Evolutionary conservation across 495 filamentous ascomycete species (phyloP).

Genomic region (Aspergillus sclerotiicarbonarius): DNA sequence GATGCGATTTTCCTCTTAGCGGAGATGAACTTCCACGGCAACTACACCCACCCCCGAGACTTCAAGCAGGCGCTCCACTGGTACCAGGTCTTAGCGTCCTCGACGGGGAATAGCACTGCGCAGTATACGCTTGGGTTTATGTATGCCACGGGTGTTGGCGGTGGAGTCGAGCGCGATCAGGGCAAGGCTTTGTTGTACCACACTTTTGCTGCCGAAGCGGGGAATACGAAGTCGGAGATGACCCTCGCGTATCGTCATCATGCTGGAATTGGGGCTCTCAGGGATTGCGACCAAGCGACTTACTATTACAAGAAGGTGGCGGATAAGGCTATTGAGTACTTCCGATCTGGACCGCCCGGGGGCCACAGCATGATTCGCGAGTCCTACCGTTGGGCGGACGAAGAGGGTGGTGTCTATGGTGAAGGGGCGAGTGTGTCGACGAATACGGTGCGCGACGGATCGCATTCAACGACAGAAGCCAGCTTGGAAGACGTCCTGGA

Average conservation of each 20-base stretch:
- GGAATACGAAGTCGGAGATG: constrained; percentile 89
- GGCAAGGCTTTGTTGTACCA: constrained; percentile 91
- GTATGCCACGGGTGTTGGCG: constrained; percentile 90
- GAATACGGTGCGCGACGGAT: constrained; percentile 70
- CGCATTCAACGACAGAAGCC: constrained; percentile 71
- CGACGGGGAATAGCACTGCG: constrained; percentile 84
- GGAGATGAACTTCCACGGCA: constrained; percentile 96
- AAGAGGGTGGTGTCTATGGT: constrained; percentile 89
- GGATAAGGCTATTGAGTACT: constrained; percentile 86
- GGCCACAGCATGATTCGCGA: constrained; percentile 74
- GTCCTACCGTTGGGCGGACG: constrained; percentile 76
- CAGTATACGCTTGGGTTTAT: constrained; percentile 95
- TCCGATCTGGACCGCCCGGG: constrained; percentile 85
- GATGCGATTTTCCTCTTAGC: constrained; percentile 90
- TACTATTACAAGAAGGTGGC: constrained; percentile 91
- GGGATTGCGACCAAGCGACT: constrained; percentile 81
- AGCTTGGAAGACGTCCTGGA: constrained; percentile 92
- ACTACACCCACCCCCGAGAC: constrained; percentile 83
- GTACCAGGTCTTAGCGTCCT: constrained; percentile 73
- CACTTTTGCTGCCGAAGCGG: constrained; percentile 84
- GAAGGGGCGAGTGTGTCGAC: constrained; percentile 88
- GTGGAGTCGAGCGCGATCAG: constrained; percentile 80
- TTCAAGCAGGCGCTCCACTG: constrained; percentile 77
- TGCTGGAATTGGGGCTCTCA: constrained; percentile 77
- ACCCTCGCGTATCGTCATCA: constrained; percentile 85